phyloP scores from a whole-genome alignment of 768 basidiomycete genomes.

The Harrya chromipes region DNA sequence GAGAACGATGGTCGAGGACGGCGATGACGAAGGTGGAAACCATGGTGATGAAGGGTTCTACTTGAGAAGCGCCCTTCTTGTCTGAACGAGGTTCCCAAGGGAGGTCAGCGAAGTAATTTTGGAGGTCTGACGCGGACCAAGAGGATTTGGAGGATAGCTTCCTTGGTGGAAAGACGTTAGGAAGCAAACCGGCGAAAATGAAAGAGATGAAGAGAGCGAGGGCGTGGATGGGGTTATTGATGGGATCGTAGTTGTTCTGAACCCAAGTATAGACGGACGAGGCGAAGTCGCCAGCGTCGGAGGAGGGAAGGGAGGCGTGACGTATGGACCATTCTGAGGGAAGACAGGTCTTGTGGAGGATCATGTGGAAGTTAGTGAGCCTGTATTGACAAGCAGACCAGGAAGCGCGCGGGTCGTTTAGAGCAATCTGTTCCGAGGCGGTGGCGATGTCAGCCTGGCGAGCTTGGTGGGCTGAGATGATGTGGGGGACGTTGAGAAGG shows the following conservation, averaged over 20 bases:
- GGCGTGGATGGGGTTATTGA: not conserved
- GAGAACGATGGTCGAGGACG: not conserved
- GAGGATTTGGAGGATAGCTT: too few relatives aligned
- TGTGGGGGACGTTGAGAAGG: not conserved
- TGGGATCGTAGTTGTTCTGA: not conserved
- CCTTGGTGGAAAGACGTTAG: not conserved
- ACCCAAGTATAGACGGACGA: not conserved
- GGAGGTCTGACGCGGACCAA: not conserved
- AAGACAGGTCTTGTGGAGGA: not conserved
- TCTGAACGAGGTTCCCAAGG: not conserved
- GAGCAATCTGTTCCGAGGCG: not conserved
- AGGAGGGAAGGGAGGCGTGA: not conserved
- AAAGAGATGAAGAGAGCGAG: not conserved
- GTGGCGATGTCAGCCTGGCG: not conserved
- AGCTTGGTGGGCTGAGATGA: not conserved
- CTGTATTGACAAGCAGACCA: not conserved
- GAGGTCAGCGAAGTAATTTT: not conserved
- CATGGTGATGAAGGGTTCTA: not conserved
- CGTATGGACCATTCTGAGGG: not conserved
- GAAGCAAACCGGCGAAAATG: not conserved
- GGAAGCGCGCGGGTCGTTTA: not conserved
- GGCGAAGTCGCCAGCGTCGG: not conserved
- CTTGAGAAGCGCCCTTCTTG: not conserved
- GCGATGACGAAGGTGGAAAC: not conserved
- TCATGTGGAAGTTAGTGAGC: not conserved